Conservation (phyloP, 2,329 filamentous ascomycete species). For the Claviceps sp. region DNA sequence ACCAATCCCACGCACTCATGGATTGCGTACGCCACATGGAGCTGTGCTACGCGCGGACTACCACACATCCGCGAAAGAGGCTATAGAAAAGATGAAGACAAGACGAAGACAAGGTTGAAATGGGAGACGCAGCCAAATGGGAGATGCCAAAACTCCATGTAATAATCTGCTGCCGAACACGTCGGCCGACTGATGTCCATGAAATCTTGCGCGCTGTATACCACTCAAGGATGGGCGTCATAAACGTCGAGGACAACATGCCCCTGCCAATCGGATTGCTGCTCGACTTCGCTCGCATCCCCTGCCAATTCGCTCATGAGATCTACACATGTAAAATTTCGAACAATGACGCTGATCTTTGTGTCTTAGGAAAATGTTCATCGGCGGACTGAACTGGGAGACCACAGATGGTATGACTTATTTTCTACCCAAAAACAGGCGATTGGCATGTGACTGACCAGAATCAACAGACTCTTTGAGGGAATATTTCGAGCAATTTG, state of each 20-base stretch:
- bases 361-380: constrained; percentile 87
- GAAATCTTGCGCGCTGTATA: background rate
- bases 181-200: background rate
- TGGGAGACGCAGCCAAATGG: background rate
- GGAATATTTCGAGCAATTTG: constrained; percentile 95
- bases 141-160: background rate
- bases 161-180: background rate
- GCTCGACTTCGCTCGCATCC: background rate
- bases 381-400: constrained; percentile 97
- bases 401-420: constrained; percentile 79
- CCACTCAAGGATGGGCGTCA: background rate
- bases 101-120: background rate
- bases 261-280: background rate
- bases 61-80: background rate
- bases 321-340: background rate
- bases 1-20: background rate
- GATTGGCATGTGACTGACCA: constrained; percentile 6
- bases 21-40: background rate
- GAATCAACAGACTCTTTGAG: constrained; percentile 67
- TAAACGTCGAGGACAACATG: background rate
- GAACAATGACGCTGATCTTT: constrained; percentile 1
- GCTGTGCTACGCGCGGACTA: background rate
- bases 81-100: background rate
- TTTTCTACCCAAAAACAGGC: background rate
- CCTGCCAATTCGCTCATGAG: background rate